Evolutionary conservation across 768 basidiomycete species (phyloP), one percentile per base, ranked within the genome.

Genomic region (Pulveroboletus sp.): DNA sequence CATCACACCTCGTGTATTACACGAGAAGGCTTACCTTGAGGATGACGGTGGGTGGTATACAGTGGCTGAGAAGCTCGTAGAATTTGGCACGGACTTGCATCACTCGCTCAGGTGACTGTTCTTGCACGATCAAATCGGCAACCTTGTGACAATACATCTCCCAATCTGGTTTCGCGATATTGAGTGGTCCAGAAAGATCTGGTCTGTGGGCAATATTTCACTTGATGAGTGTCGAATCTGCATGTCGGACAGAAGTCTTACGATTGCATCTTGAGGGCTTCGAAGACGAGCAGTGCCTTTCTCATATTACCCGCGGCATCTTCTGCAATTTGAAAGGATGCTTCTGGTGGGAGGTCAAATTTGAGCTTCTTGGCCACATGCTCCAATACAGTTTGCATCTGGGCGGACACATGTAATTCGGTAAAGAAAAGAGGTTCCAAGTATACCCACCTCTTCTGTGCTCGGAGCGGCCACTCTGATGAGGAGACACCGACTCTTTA

Each of bases 131-230:
- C 61, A 90, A 71, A 65, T 94, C 92, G 13, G 88, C 94, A 11
- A 97, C 85, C 64, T 93, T 92, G 57, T 85, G 76, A 57, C 94
- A 97, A 64, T 97, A 99, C 11, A 88, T 90, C 68, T 99, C 97
- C 97, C 97, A 99, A 63, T 99, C 97, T n/a, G 97, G 94, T 69
- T 97, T 94, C 13, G 94, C 92, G 48, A 95, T 92, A 29, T 79
- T 76, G 48, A 93, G 69, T 33, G 87, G 72, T 27, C 89, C 88
- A 5, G 82, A 79, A 33, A 95, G 75, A 65, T 93, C 89, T n/a
- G 90, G 87, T 47, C 90, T 92, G 58, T 12, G 40, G 49, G 8
- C 21, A 43, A 45, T 32, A 41, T 43, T 40, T 36, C 40, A 16
- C 52, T 45, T 20, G 10, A 33, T 24, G 19, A 23, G 23, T 29